Base-by-base conservation (phyloP, 768 basidiomycete genomes). In the Solioccasus polychromus region DNA sequence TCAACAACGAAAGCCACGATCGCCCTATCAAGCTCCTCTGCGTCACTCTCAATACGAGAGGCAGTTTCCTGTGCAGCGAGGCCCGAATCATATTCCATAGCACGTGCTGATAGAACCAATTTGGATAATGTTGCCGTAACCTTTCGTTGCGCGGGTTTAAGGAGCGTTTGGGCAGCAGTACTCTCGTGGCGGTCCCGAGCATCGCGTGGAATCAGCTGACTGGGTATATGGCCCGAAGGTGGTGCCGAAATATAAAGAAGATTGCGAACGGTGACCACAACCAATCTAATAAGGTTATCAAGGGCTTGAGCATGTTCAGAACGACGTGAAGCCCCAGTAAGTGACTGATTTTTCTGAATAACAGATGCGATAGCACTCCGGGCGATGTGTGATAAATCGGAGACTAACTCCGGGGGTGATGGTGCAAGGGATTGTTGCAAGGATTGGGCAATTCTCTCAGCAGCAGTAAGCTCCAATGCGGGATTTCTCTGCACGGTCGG, bases 111-210 rank as follows among this genome's bases (percentile, higher is more conserved):
- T 3, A 96, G 78, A 24, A 95, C 88, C 23, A 97, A 74, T 61
- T 93, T 86, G 17, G 90, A 93, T 8, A 95, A 71, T 1, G 91
- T 92, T 8, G 91, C 88, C 2, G 91, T 90, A 25, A 95, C 85
- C 56, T 89, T 90, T 41, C 89, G 76, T 46, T 91, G 90, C 1
- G 82, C 81, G 7, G 85, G 84, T 64, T 91, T 92, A 34, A 92
- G 71, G 8, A 85, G 70, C 3, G 82, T 72, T 53, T 79, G 76
- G 1, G 77, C 68, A 12, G 75, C 63, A 10, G 76, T 65, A 9
- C 67, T 63, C 24, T 74, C 58, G 45, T 68, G 70, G 19, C 62
- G 58, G 51, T 80, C 75, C 39, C 75, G 75, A 12, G 68, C 64
- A 44, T 73, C 76, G 11, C 69, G 74, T 31, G 76, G 78, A 35